Evolutionary conservation across 495 filamentous ascomycete species (phyloP).

Genomic region (Hyaloscypha hepaticicola): DNA sequence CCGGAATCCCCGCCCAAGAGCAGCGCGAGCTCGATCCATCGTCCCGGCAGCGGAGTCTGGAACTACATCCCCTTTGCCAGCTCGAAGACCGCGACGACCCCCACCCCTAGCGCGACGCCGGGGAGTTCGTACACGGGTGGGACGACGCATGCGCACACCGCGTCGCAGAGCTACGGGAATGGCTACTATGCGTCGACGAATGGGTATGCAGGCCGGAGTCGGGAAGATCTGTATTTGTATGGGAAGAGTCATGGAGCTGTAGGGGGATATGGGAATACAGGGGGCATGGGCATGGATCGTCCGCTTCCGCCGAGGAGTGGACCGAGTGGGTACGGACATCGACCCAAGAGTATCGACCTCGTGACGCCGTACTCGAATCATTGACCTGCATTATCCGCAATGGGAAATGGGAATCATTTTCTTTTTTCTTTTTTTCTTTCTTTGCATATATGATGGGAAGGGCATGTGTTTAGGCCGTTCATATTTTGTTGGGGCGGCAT

Average conservation of each 20-base stretch:
- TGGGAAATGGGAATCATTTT: too few relatives aligned
- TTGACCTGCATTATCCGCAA: not conserved
- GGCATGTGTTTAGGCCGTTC: not conserved
- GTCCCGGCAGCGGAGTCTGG: constrained; percentile 22
- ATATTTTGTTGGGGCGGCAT: not conserved
- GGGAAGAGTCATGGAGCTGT: constrained; percentile 11
- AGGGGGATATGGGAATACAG: constrained; percentile 13
- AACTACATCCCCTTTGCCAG: constrained; percentile 31
- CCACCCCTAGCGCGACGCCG: constrained; percentile 21
- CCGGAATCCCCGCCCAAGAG: constrained; percentile 20
- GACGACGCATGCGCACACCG: constrained; percentile 1
- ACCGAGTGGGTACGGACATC: constrained; percentile 28
- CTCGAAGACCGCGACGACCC: constrained; percentile 12
- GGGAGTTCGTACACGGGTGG: constrained; percentile 18
- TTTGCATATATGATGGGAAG: not conserved
- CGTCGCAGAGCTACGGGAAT: constrained; percentile 15
- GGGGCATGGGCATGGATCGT: constrained; percentile 32
- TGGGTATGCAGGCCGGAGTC: constrained; percentile 16
- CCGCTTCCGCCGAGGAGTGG: constrained; percentile 30
- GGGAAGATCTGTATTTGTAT: constrained; percentile 25
- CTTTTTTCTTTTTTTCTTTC: not conserved
- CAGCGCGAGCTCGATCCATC: constrained; percentile 15
- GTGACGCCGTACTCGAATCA: constrained; percentile 29
- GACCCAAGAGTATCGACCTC: constrained; percentile 32
- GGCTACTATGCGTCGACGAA: not conserved